phyloP scores from a whole-genome alignment of 148 eudicot genomes.

The Vaccinium myrtillus region DNA sequence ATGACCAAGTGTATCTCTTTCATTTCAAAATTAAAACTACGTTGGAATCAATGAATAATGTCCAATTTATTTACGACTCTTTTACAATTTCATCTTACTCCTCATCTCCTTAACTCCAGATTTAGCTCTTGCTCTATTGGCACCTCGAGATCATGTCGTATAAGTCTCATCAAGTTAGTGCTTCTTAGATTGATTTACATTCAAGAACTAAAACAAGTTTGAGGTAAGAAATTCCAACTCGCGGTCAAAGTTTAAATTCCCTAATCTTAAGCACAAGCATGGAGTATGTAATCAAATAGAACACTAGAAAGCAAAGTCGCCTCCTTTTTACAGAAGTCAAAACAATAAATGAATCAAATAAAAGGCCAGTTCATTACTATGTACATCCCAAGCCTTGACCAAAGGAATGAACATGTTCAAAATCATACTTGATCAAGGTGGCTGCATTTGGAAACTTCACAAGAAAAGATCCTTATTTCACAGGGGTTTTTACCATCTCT shows the following conservation, averaged over 20 bases:
- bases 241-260: not conserved
- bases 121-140: not conserved
- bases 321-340: not conserved
- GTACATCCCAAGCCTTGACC: not conserved
- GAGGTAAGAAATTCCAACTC: conserved; percentile 2
- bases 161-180: not conserved
- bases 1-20: not conserved
- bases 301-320: not conserved
- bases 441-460: not conserved
- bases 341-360: not conserved
- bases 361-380: not conserved
- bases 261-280: not conserved
- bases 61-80: not conserved
- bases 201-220: not conserved
- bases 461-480: not conserved
- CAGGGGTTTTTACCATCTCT: not conserved
- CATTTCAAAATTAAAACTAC: not conserved
- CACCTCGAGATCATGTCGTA: not conserved
- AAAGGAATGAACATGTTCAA: not conserved
- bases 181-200: not conserved
- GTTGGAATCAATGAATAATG: not conserved
- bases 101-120: not conserved
- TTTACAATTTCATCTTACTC: not conserved
- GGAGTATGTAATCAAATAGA: not conserved
- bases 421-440: not conserved